phyloP scores from a whole-genome alignment of 1,284 basidiomycete species.

The Malassezia equina region DNA sequence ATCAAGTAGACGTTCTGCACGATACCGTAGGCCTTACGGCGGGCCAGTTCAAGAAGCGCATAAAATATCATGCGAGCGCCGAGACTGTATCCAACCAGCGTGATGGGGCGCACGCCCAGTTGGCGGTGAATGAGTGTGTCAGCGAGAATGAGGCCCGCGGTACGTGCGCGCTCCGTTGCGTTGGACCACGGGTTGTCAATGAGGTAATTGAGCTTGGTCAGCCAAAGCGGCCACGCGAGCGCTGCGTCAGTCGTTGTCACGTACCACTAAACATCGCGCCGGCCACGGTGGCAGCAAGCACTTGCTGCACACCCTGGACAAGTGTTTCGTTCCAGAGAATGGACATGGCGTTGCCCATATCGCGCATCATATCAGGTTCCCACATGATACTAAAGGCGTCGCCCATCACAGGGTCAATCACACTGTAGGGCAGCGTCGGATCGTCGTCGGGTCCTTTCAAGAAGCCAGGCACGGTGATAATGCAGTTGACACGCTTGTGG shows the following conservation, averaged over 20 bases:
- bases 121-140: slow-evolving; percentile 39
- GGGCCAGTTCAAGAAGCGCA: slow-evolving; percentile 37
- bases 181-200: slow-evolving; percentile 49
- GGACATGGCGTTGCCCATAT: slow-evolving; percentile 47
- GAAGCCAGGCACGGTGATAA: slow-evolving; percentile 42
- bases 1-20: slow-evolving; percentile 47
- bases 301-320: slow-evolving; percentile 45
- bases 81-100: slow-evolving; percentile 44
- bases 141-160: slow-evolving; percentile 45
- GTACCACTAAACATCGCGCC: slow-evolving; percentile 36
- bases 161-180: slow-evolving; percentile 38
- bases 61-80: slow-evolving; percentile 46
- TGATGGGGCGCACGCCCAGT: slow-evolving; percentile 46
- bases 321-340: slow-evolving; percentile 47
- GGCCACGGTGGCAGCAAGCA: slow-evolving; percentile 41
- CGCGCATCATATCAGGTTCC: slow-evolving; percentile 48
- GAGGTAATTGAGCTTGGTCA: slow-evolving; percentile 44
- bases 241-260: slow-evolving; percentile 20
- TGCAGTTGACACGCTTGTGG: slow-evolving; percentile 47
- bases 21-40: slow-evolving; percentile 42
- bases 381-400: slow-evolving; percentile 44
- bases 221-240: slow-evolving; percentile 45
- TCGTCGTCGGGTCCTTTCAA: slow-evolving; percentile 43
- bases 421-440: slow-evolving; percentile 42
- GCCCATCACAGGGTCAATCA: slow-evolving; percentile 47